Evolutionary conservation across 2,329 filamentous ascomycete genomes (phyloP).

Genomic region (Lecanicillium sp.): DNA sequence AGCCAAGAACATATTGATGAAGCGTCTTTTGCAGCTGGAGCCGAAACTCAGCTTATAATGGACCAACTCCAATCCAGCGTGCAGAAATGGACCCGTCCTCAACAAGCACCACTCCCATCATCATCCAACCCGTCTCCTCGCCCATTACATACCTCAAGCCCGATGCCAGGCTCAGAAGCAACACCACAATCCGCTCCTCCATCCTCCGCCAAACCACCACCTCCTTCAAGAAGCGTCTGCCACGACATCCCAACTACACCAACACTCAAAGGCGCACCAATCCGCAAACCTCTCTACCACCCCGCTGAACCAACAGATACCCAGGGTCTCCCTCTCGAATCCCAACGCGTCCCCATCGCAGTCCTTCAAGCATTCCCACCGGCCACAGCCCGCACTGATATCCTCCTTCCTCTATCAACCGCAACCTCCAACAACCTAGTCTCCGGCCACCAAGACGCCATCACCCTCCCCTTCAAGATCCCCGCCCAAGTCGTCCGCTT

Average conservation of each 20-base stretch:
- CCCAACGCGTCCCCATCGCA: conserved; percentile 43
- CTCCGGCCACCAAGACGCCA: conserved; percentile 41
- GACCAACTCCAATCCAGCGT: conserved; percentile 16
- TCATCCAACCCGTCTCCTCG: not conserved
- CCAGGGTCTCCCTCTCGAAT: conserved; percentile 26
- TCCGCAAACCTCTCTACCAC: conserved; percentile 21
- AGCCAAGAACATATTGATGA: conserved; percentile 6
- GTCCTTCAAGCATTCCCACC: conserved; percentile 39
- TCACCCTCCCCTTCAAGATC: conserved; percentile 48
- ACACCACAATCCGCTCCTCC: conserved; percentile 3
- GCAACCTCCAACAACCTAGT: conserved; percentile 40
- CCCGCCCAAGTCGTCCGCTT: conserved; percentile 47
- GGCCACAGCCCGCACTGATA: conserved; percentile 41
- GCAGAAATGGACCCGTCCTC: conserved; percentile 2
- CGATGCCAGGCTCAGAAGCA: not conserved
- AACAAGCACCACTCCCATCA: conserved; percentile 2
- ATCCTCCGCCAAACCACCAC: not conserved
- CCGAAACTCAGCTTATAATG: conserved; percentile 26
- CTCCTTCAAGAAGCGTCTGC: not conserved
- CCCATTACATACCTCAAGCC: conserved; percentile 1
- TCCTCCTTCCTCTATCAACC: conserved; percentile 42
- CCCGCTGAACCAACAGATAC: conserved; percentile 11
- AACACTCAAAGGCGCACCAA: conserved; percentile 7
- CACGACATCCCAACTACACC: conserved; percentile 8
- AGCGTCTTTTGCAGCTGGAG: conserved; percentile 18